Conservation (phyloP, 177 flowering plant species). For the Vitis hybrid region DNA sequence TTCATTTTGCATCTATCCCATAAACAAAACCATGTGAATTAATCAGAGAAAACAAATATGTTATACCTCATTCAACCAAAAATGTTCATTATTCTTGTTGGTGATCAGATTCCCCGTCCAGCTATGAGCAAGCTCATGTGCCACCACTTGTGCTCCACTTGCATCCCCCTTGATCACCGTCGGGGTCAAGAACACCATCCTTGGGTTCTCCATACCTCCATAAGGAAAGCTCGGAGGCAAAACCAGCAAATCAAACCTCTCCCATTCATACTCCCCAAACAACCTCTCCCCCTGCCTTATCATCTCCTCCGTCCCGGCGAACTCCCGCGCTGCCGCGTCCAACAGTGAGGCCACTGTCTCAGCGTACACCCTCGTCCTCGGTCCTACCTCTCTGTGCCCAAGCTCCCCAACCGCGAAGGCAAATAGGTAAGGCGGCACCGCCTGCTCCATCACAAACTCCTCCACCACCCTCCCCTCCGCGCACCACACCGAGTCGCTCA, state of each 20-base stretch:
- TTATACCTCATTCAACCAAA: conserved; percentile 95
- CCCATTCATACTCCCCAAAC: conserved; percentile 94
- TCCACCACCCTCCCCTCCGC: conserved; percentile 80
- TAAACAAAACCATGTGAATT: too few relatives aligned
- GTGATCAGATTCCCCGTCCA: conserved; percentile 98
- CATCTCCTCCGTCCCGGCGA: conserved; percentile 91
- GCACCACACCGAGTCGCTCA: conserved; percentile 51
- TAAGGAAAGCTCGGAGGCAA: conserved; percentile 97
- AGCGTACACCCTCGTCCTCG: conserved; percentile 80
- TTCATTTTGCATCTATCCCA: too few relatives aligned
- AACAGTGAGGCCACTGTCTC: conserved; percentile 58
- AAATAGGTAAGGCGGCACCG: conserved; percentile 88
- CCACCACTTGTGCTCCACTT: conserved; percentile 88
- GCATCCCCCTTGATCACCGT: conserved; percentile 92
- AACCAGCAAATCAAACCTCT: conserved; percentile 88
- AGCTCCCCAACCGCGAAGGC: conserved; percentile 90
- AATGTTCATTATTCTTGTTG: conserved; percentile 87
- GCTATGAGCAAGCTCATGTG: conserved; percentile 97
- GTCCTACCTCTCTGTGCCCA: conserved; percentile 77
- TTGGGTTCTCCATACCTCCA: conserved; percentile 99
- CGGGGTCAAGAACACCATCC: conserved; percentile 93
- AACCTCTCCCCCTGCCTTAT: conserved; percentile 82
- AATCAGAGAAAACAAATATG: neutral
- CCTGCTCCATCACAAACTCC: conserved; percentile 89
- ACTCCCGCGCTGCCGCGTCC: conserved; percentile 81